Evolutionary conservation across 1,139 yeast species (phyloP).

Genomic region (Sugiyamaella paludigena): DNA sequence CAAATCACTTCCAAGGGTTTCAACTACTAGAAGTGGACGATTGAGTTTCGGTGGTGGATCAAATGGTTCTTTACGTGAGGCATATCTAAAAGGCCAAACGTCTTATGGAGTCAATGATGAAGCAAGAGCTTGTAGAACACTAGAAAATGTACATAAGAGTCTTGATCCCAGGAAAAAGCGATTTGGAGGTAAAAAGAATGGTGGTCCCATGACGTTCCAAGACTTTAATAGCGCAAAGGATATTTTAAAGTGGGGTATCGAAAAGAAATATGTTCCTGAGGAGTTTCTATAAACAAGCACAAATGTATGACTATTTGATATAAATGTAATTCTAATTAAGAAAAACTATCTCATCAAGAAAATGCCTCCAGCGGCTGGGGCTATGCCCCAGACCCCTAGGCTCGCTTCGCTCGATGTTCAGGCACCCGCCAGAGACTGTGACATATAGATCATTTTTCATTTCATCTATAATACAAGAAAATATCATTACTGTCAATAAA

Average conservation of each 20-base stretch:
- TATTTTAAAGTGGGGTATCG: conserved; percentile 34
- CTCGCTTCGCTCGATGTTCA: conserved; percentile 1
- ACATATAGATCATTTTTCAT: too few relatives aligned
- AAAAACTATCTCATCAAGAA: too few relatives aligned
- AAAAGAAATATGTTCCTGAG: conserved; percentile 24
- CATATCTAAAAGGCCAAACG: conserved; percentile 22
- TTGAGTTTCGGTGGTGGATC: conserved; percentile 28
- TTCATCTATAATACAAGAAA: too few relatives aligned
- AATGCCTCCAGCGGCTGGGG: not conserved
- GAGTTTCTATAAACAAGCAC: too few relatives aligned
- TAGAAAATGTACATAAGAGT: conserved; percentile 33
- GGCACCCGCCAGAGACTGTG: too few relatives aligned
- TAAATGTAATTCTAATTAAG: not conserved
- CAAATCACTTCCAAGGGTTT: conserved; percentile 36
- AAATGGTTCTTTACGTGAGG: conserved; percentile 25
- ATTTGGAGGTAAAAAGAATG: conserved; percentile 23
- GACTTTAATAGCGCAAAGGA: conserved; percentile 33
- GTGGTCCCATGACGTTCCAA: conserved; percentile 23
- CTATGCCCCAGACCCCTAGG: conserved; percentile 1
- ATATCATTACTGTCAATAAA: too few relatives aligned
- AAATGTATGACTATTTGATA: not conserved
- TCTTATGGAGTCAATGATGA: conserved; percentile 22
- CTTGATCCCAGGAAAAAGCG: conserved; percentile 39
- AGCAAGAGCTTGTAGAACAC: conserved; percentile 28
- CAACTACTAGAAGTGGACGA: conserved; percentile 29